Evolutionary conservation across 108 stramenopile genomes (phyloP).

Genomic region (Parietichytrium sp.): DNA sequence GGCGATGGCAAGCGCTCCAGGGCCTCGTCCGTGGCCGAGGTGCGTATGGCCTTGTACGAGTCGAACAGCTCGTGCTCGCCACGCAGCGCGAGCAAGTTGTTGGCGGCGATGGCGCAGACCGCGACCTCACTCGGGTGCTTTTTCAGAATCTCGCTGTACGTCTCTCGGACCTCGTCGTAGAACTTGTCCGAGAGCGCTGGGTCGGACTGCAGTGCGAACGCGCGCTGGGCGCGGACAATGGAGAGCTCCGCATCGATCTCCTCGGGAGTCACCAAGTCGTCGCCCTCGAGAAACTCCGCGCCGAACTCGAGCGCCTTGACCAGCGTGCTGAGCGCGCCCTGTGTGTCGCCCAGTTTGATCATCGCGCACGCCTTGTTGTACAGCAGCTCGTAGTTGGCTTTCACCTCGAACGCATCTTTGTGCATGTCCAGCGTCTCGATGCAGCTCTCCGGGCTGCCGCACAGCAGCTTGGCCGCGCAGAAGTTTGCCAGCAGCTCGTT

Average conservation of each 20-base stretch:
- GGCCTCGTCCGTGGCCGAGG: neutral
- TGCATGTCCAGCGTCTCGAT: neutral
- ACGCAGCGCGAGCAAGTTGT: conserved; percentile 15
- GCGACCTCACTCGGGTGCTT: neutral
- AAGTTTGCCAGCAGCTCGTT: conserved; percentile 15
- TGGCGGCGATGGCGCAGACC: neutral
- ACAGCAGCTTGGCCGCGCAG: neutral
- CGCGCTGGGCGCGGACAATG: conserved; percentile 15
- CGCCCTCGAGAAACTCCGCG: neutral
- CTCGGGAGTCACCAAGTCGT: neutral
- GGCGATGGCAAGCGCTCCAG: neutral
- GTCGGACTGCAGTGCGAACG: neutral
- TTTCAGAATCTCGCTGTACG: neutral
- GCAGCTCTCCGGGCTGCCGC: neutral
- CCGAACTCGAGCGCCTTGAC: neutral
- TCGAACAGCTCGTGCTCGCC: conserved; percentile 36
- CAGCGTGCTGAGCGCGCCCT: neutral
- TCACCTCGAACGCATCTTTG: neutral
- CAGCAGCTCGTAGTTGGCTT: conserved; percentile 32
- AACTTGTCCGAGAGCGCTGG: neutral
- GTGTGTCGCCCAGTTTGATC: neutral
- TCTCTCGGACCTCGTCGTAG: too few relatives aligned
- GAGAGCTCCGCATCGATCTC: neutral
- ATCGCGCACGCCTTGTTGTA: conserved; percentile 35
- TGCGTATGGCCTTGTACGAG: conserved; percentile 10